Evolutionary conservation across 768 basidiomycete genomes (phyloP).

Genomic region (Mycena olivaceomarginata): DNA sequence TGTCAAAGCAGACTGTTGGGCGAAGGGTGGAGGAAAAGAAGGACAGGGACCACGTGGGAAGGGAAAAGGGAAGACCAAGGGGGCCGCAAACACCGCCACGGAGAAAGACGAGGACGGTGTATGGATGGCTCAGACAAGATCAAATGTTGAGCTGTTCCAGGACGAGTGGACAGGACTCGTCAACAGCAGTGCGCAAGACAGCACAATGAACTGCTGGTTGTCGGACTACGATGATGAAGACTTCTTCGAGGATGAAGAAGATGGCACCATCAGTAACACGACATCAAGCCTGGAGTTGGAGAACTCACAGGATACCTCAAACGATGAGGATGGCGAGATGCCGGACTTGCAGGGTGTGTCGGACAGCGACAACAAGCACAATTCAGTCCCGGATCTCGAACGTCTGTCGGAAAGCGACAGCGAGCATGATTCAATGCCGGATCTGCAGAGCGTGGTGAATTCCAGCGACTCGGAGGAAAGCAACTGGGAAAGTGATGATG

Average conservation of each 20-base stretch:
- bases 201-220: no score
- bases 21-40: no score
- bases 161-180: neutral
- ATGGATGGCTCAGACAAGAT: constrained; percentile 30
- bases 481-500: constrained; percentile 22
- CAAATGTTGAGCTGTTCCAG: constrained; percentile 7
- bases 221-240: no score
- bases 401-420: neutral
- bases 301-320: no score
- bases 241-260: constrained; percentile 13
- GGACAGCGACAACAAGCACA: no score
- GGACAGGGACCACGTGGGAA: no score
- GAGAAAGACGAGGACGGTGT: constrained; percentile 31
- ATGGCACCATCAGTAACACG: constrained; percentile 5
- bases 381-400: neutral
- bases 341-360: no score
- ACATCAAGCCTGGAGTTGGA: neutral
- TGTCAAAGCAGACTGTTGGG: no score
- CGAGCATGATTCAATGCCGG: neutral
- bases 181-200: no score
- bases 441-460: constrained; percentile 3
- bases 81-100: constrained; percentile 24
- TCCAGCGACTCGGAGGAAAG: constrained; percentile 10
- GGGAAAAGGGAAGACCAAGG: no score
- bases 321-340: no score